Percentiles rank a stretch among this genome's conserved stretches.
Conservation (phyloP, 768 basidiomycete species). For the Suillus clintonianus region DNA sequence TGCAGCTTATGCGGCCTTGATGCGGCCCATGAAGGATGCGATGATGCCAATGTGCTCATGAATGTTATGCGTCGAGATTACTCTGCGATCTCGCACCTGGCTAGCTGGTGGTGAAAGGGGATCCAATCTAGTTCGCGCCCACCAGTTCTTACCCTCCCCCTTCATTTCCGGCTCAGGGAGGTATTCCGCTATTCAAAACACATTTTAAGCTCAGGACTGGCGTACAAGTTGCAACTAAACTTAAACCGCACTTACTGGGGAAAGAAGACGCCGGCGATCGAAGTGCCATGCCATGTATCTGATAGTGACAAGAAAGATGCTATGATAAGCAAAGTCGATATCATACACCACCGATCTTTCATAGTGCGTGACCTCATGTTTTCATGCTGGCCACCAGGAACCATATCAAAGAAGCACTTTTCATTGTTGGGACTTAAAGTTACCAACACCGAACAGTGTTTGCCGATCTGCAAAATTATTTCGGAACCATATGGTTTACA, state of each 20-base stretch:
- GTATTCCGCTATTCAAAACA: neutral
- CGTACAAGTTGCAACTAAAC: neutral
- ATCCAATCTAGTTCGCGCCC: neutral
- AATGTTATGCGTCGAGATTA: neutral
- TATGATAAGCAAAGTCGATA: neutral
- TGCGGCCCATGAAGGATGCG: neutral
- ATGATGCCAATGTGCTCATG: neutral
- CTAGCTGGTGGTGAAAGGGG: neutral
- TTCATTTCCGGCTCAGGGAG: neutral
- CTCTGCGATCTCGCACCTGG: neutral
- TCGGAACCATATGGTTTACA: neutral
- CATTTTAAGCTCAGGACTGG: neutral
- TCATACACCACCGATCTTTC: neutral
- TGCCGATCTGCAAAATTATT: neutral
- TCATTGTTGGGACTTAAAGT: neutral
- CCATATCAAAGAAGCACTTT: neutral
- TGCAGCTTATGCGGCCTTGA: neutral
- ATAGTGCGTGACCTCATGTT: neutral
- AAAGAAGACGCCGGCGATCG: neutral
- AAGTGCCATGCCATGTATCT: neutral
- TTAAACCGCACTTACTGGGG: neutral
- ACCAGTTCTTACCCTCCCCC: neutral
- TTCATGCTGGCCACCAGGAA: constrained; percentile 1
- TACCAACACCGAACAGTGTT: neutral
- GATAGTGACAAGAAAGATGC: neutral